These are phyloP conservation scores for Thyridium curvatum DNA, from an alignment of 2,329 filamentous ascomycete species.

Conservation along the genomic window DNA sequence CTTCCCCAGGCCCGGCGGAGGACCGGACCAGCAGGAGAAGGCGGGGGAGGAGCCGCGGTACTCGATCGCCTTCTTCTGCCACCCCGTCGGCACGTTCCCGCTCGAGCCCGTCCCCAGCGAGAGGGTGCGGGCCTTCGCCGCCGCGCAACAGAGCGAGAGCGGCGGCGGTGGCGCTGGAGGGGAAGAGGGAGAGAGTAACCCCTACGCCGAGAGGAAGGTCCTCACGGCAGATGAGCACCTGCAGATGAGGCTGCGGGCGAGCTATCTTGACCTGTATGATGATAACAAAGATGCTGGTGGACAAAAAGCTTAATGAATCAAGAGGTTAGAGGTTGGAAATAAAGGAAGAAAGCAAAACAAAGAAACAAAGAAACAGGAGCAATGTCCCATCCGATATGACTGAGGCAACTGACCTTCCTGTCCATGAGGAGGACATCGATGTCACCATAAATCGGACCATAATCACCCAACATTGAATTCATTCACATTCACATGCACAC, in stretches of 20 bases:
- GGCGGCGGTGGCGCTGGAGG: constrained; percentile 17
- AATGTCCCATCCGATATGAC: too few species aligned
- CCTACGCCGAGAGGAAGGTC: constrained; percentile 45
- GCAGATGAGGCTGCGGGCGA: constrained; percentile 52
- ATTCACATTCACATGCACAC: too few species aligned
- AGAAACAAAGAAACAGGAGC: too few species aligned
- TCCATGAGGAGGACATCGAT: too few species aligned
- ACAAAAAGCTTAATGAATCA: too few species aligned
- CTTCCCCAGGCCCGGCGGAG: constrained; percentile 47
- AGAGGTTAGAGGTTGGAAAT: too few species aligned
- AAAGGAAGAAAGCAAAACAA: too few species aligned
- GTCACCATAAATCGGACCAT: too few species aligned
- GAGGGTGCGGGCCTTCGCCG: constrained; percentile 38
- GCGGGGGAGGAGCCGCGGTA: constrained; percentile 47
- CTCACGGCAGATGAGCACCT: constrained; percentile 61
- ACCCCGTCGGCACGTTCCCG: constrained; percentile 47
- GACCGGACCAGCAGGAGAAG: constrained; percentile 22
- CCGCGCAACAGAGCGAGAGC: constrained; percentile 15
- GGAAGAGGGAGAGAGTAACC: constrained; percentile 29
- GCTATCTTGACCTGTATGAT: constrained; percentile 50
- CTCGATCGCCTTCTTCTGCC: constrained; percentile 64
- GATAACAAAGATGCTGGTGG: constrained; percentile 21
- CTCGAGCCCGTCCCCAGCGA: constrained; percentile 56
- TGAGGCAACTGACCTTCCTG: too few species aligned
- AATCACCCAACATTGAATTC: too few species aligned